Evolutionary conservation across 371 early-diverging fungal species (phyloP), one percentile per base, ranked within the genome.

Genomic region (Rhizomucor miehei): DNA sequence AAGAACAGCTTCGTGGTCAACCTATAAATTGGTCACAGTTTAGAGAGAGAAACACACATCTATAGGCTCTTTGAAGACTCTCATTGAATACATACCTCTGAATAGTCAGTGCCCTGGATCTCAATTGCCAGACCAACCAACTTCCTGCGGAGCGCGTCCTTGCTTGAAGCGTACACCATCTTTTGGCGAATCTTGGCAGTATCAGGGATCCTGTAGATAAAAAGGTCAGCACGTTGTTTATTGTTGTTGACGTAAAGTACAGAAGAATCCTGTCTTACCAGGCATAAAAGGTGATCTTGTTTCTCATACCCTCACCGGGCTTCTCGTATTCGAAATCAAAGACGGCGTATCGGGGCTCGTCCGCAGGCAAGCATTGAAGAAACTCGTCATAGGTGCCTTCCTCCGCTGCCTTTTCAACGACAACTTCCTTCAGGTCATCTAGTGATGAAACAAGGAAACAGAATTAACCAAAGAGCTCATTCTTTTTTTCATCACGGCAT

Each of bases 91-190:
- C 14, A 41, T 61, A 76, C 80, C 70, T 89, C 90, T 38, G 83
- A 77, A 12, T 65, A 37, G 48, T 92, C 92, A 48, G 91, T 93
- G 59, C 87, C 90, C 80, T 97, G 97, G 60, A 96, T 76, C 52
- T 93, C 93, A 48, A 77, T 67, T 51, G 75, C 81, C 54, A 93
- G 56, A 51, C 94, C 95, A 41, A 80, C 81, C 49, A 95, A 81
- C 48, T 70, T 67, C 71, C 77, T 86, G 68, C 90, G 86, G 39
- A 97, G 65, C 48, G 86, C 87, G 39, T 88, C 88, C 77, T 91
- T 94, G 80, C 87, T 87, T 51, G 92, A 84, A 48, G 97, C 87
- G 79, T 94, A 96, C 63, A 94, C 43, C 97, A 97, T 97, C 86
- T 94, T 94, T 61, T 77, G 53, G 68, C 82, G 88, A 59, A 94